Percentiles rank a stretch among this genome's conserved stretches.
Evolutionary conservation across 2,329 filamentous ascomycete genomes (phyloP).

Genomic region (Beauveria asiatica): DNA sequence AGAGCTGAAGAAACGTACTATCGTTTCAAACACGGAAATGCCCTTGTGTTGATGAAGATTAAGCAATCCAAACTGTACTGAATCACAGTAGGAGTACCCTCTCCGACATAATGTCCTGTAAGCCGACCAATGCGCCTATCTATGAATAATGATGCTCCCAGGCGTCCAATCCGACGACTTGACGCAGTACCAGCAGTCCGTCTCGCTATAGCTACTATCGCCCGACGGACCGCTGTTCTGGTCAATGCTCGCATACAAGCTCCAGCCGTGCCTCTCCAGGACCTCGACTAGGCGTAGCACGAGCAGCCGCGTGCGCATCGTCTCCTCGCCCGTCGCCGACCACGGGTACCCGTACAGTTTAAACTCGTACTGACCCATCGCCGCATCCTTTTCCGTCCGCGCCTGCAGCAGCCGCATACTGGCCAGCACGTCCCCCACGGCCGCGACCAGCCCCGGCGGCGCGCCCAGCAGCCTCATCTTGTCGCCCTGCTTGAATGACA

Average conservation of each 20-base stretch:
- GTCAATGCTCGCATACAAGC: slow-evolving; percentile 9
- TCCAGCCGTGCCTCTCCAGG: slow-evolving; percentile 9
- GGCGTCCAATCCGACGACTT: slow-evolving; percentile 9
- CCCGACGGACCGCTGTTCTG: slow-evolving; percentile 7
- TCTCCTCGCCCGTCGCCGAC: slow-evolving; percentile 1
- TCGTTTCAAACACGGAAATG: too few species aligned
- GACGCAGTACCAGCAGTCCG: slow-evolving; percentile 10
- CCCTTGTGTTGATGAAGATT: too few species aligned
- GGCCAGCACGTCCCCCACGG: not conserved
- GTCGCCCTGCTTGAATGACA: slow-evolving; percentile 6
- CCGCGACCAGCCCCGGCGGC: not conserved
- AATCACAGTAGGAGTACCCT: not conserved
- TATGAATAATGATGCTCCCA: slow-evolving; percentile 6
- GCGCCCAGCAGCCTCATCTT: slow-evolving; percentile 10
- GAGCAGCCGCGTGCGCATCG: slow-evolving; percentile 4
- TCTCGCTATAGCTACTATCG: slow-evolving; percentile 2
- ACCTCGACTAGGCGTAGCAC: slow-evolving; percentile 4
- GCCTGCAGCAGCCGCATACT: not conserved
- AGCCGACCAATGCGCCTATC: not conserved
- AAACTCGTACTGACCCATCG: not conserved
- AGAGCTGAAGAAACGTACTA: too few species aligned
- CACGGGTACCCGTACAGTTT: slow-evolving; percentile 1
- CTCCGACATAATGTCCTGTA: not conserved
- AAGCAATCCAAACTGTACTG: not conserved
- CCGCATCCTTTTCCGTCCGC: not conserved